A percentile compares a stretch with the other conserved stretches of the same genome.
Evolutionary conservation across 257 asterid species (phyloP).

Genomic region (Solanum appendiculatum): DNA sequence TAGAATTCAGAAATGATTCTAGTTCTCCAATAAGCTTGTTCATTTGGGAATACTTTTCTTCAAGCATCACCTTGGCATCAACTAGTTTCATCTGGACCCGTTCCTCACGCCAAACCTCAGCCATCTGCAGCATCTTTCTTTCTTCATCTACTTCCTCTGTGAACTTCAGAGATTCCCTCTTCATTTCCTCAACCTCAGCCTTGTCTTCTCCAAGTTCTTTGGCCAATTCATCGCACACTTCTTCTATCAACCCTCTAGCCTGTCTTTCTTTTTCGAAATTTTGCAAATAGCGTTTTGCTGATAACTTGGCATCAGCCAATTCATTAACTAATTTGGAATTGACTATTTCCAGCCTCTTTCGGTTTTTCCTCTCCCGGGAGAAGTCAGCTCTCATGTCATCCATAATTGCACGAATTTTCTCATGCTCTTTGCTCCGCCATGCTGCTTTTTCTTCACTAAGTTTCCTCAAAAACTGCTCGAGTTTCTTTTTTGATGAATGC

Average conservation of each 20-base stretch:
- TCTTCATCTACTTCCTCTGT: slow-evolving; percentile 66
- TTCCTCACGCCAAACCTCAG: slow-evolving; percentile 81
- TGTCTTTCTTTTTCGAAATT: slow-evolving; percentile 56
- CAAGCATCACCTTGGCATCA: slow-evolving; percentile 65
- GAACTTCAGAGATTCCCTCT: slow-evolving; percentile 39
- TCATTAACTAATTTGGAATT: slow-evolving; percentile 50
- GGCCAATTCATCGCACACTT: slow-evolving; percentile 69
- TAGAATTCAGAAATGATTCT: slow-evolving; percentile 28
- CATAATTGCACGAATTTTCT: slow-evolving; percentile 46
- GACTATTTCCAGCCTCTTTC: slow-evolving; percentile 44
- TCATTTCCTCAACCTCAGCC: slow-evolving; percentile 48
- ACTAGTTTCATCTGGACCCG: slow-evolving; percentile 65
- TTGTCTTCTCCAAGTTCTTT: slow-evolving; percentile 61
- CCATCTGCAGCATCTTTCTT: slow-evolving; percentile 71
- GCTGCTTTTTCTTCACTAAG: slow-evolving; percentile 51
- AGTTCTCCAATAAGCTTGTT: slow-evolving; percentile 40
- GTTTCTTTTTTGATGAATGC: slow-evolving; percentile 47
- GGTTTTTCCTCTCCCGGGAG: slow-evolving; percentile 40
- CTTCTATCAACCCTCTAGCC: slow-evolving; percentile 55
- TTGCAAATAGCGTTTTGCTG: slow-evolving; percentile 41
- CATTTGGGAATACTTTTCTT: slow-evolving; percentile 51
- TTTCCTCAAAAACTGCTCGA: slow-evolving; percentile 55
- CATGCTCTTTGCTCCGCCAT: slow-evolving; percentile 61
- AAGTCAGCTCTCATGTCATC: slow-evolving; percentile 51
- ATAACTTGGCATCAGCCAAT: slow-evolving; percentile 42